Evolutionary conservation across 2,329 filamentous ascomycete species (phyloP).

Genomic region (Claviceps arundinis): DNA sequence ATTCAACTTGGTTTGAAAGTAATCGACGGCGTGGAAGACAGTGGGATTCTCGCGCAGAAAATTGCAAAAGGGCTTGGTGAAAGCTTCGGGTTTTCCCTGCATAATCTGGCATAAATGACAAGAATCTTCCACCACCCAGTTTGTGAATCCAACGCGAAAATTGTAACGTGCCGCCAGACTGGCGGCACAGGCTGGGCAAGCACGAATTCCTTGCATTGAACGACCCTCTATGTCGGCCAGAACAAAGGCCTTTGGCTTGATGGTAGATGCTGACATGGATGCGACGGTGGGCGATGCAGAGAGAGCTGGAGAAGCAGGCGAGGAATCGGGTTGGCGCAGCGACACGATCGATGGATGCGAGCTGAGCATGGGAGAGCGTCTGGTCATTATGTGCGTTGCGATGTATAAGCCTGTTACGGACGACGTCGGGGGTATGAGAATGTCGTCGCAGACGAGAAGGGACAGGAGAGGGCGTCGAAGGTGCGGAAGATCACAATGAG

Average conservation of each 20-base stretch:
- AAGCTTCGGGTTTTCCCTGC: slow-evolving; percentile 43
- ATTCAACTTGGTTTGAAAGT: slow-evolving; percentile 61
- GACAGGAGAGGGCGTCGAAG: neutral
- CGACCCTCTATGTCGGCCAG: slow-evolving; percentile 27
- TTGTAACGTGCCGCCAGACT: slow-evolving; percentile 14
- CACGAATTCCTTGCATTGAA: slow-evolving; percentile 19
- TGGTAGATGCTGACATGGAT: slow-evolving; percentile 1
- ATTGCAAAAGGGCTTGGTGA: slow-evolving; percentile 71
- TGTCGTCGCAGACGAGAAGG: neutral
- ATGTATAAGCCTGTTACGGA: neutral
- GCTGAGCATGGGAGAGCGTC: slow-evolving; percentile 30
- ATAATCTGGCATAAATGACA: slow-evolving; percentile 26
- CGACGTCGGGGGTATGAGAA: neutral
- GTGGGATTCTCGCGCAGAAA: slow-evolving; percentile 88
- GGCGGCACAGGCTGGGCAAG: slow-evolving; percentile 26
- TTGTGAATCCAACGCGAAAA: no score
- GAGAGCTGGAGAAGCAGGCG: slow-evolving; percentile 14
- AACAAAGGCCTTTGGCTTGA: slow-evolving; percentile 32
- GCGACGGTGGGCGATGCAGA: neutral
- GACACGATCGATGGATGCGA: slow-evolving; percentile 31
- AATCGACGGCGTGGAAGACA: slow-evolving; percentile 76
- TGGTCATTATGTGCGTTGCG: slow-evolving; percentile 25
- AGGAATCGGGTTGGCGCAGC: slow-evolving; percentile 25
- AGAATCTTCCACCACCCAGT: slow-evolving; percentile 7
- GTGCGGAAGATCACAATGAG: neutral